A percentile compares a stretch with the other conserved stretches of the same genome.
These are phyloP conservation scores for Talaromyces sp. DNA, from an alignment of 2,329 filamentous ascomycete genomes.

Conservation along the genomic window DNA sequence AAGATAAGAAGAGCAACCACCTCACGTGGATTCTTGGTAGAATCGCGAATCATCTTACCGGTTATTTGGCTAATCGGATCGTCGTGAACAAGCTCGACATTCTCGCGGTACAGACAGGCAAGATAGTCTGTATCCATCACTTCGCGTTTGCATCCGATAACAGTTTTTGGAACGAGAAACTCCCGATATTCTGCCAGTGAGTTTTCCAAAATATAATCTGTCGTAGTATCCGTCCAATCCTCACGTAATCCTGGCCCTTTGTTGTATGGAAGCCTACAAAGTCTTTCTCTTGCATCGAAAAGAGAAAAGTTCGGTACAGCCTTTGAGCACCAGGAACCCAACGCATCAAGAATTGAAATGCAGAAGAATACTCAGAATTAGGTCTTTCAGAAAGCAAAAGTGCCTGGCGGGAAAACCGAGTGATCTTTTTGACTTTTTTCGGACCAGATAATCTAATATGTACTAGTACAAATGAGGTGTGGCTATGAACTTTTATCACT, in stretches of 20 bases:
- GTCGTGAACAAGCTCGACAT: conserved; percentile 45
- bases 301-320: conserved; percentile 47
- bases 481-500: too few relatives aligned
- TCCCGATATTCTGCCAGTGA: conserved; percentile 51
- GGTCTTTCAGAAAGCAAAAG: conserved; percentile 53
- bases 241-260: conserved; percentile 33
- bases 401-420: conserved; percentile 55
- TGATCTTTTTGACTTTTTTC: conserved; percentile 42
- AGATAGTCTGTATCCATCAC: conserved; percentile 54
- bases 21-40: conserved; percentile 41
- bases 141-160: conserved; percentile 54
- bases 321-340: conserved; percentile 51
- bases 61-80: conserved; percentile 47
- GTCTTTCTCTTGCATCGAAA: conserved; percentile 49
- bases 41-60: conserved; percentile 38
- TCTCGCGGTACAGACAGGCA: conserved; percentile 45
- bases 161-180: conserved; percentile 46
- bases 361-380: conserved; percentile 44
- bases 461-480: too few relatives aligned
- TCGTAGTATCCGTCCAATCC: conserved; percentile 40
- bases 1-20: conserved; percentile 26
- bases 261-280: conserved; percentile 46
- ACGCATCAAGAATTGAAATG: conserved; percentile 50
- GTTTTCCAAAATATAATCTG: conserved; percentile 47
- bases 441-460: too few relatives aligned